A percentile compares a stretch with the other conserved stretches of the same genome.
Conservation (phyloP, 1,284 basidiomycete genomes). For the Ceratobasidium sp. region DNA sequence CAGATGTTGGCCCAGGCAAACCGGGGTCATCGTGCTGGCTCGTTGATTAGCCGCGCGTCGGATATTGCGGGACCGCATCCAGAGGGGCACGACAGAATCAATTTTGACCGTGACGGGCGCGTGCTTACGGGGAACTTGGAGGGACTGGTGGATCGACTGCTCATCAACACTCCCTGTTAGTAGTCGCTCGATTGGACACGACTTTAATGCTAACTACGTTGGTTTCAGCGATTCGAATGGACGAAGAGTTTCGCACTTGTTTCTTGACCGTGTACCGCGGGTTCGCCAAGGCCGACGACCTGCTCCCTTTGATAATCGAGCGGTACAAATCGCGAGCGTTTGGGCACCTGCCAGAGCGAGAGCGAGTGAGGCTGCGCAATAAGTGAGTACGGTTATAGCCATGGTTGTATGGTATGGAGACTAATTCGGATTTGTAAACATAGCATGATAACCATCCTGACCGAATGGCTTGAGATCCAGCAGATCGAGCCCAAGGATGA, state of each 20-base stretch:
- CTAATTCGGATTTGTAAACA: not conserved
- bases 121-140: constrained; percentile 30
- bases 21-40: constrained; percentile 1
- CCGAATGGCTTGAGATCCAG: constrained; percentile 32
- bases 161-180: constrained; percentile 2
- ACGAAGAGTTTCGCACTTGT: constrained; percentile 32
- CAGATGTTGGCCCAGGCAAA: not conserved
- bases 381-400: constrained; percentile 14
- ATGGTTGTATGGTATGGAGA: not conserved
- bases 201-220: not conserved
- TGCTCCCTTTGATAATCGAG: constrained; percentile 19
- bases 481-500: constrained; percentile 29
- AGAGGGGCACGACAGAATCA: constrained; percentile 9
- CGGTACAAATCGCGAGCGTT: constrained; percentile 14
- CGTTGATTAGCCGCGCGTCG: constrained; percentile 6
- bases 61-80: constrained; percentile 15
- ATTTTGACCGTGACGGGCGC: constrained; percentile 17
- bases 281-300: constrained; percentile 26
- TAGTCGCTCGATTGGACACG: not conserved
- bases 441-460: constrained; percentile 19
- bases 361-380: not conserved
- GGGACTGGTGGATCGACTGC: constrained; percentile 19
- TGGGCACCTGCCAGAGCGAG: not conserved
- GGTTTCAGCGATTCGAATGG: constrained; percentile 11
- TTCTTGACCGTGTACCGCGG: constrained; percentile 40